Conservation (phyloP, 768 basidiomycete species). For the Suillus subluteus region DNA sequence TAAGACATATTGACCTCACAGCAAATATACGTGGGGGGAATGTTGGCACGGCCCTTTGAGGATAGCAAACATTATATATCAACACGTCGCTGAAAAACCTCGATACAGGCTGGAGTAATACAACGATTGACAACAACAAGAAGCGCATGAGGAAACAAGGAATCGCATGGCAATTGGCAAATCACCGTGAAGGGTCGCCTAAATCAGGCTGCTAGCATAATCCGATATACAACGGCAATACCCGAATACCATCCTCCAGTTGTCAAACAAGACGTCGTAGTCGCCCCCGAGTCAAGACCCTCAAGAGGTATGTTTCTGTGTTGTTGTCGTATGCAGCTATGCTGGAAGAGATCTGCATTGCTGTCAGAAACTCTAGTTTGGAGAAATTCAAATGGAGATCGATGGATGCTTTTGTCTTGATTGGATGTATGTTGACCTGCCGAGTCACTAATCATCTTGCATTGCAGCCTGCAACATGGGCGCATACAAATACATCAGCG, state of each 20-base stretch:
- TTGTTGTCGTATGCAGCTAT: conserved; percentile 8
- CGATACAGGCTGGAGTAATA: neutral
- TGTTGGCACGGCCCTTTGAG: neutral
- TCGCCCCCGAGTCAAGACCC: conserved; percentile 21
- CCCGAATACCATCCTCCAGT: conserved; percentile 19
- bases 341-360: neutral
- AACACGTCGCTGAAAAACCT: neutral
- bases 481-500: conserved; percentile 95
- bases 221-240: conserved; percentile 26
- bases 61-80: conserved; percentile 4
- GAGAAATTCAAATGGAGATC: conserved; percentile 4
- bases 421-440: conserved; percentile 6
- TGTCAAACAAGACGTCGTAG: conserved; percentile 9
- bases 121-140: conserved; percentile 5
- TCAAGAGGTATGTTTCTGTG: conserved; percentile 33
- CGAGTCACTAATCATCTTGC: conserved; percentile 24
- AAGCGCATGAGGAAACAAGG: neutral
- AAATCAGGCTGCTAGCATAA: conserved; percentile 14
- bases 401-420: conserved; percentile 21
- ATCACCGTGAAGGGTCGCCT: neutral
- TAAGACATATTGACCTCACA: conserved; percentile 24
- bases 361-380: conserved; percentile 1
- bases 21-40: neutral
- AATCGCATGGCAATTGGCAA: neutral
- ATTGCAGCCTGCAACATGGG: conserved; percentile 69